Evolutionary conservation across 129 eudicot genomes (phyloP), one percentile per base, ranked within the genome.

Genomic region (Ambrosia artemisiifolia): DNA sequence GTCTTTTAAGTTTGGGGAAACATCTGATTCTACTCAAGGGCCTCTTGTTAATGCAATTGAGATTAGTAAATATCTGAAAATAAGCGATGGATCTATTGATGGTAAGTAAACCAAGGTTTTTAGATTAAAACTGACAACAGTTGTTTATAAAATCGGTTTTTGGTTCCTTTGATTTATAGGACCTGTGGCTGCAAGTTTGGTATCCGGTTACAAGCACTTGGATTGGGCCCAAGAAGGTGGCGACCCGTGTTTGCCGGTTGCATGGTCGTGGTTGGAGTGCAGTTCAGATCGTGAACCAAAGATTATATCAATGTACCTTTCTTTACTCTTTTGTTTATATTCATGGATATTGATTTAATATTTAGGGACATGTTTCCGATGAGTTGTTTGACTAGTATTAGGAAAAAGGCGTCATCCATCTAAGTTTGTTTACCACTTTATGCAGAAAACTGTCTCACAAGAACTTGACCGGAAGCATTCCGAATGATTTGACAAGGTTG

Each of bases 211-310:
- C 85, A 50, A 81, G 63, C 71, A 83, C 3, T 76, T 83, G 40
- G 89, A 84, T 72, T 94, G 97, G 99, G 96, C 94, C 1, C 90
- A 84, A 76, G 99, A 94, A 81, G 99, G 99, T 24, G 99, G 99
- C 12, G 99, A 94, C 77, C 99, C 99, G 5, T 94, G 99, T 80
- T 69, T 94, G 54, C 99, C 99, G 11, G 91, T 85, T 67, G 89
- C 99, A 63, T 88, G 91, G 96, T 87, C 99, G 14, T 94, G 99
- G 99, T 72, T 94, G 84, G 82, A 83, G 78, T 94, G 99, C 70
- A 88, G 78, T 74, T 83, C 89, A 20, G 97, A 90, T 81, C 77
- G 80, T 59, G 89, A 81, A 78, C 97, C 97, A 20, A 91, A 78
- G 68, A 84, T 93, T 74, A 77, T 79, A 19, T 70, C 87, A 34